These are phyloP conservation scores for Delphinella strobiligena DNA, from an alignment of 2,329 filamentous ascomycete genomes.

Conservation along the genomic window DNA sequence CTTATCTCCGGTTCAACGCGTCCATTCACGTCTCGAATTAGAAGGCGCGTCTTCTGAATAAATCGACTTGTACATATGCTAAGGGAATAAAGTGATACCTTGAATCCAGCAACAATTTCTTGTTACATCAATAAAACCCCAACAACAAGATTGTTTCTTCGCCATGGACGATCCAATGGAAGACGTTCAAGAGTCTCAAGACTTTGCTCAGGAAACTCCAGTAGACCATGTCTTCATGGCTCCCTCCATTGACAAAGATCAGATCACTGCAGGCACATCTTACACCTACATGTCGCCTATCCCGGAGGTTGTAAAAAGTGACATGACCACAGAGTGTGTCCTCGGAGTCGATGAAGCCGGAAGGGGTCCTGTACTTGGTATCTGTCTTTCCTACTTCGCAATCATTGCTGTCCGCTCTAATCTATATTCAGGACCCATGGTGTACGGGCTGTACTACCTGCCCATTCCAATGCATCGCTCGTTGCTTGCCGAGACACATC, in stretches of 20 bases:
- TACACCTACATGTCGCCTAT: constrained; percentile 37
- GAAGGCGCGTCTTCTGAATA: background rate
- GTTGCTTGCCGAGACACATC: constrained; percentile 65
- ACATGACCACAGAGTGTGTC: constrained; percentile 50
- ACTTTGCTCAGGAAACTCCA: constrained; percentile 22
- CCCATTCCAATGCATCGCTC: constrained; percentile 52
- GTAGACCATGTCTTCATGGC: constrained; percentile 31
- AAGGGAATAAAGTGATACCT: no score
- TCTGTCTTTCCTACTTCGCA: constrained; percentile 12
- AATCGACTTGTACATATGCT: background rate
- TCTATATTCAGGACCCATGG: constrained; percentile 43
- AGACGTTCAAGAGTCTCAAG: constrained; percentile 18
- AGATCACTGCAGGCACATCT: constrained; percentile 31
- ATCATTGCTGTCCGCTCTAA: constrained; percentile 11
- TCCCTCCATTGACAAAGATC: constrained; percentile 30
- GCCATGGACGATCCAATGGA: constrained; percentile 20
- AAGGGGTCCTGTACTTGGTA: constrained; percentile 81
- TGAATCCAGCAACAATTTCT: no score
- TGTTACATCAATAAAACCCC: background rate
- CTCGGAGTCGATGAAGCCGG: constrained; percentile 91
- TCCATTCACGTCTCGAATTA: background rate
- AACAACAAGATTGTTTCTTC: background rate
- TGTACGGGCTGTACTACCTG: constrained; percentile 60
- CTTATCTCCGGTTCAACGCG: background rate
- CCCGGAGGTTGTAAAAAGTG: constrained; percentile 25